Percentiles rank a stretch among this genome's conserved stretches.
Conservation (phyloP, 2,329 filamentous ascomycete species). For the Colletotrichum graminicola region DNA sequence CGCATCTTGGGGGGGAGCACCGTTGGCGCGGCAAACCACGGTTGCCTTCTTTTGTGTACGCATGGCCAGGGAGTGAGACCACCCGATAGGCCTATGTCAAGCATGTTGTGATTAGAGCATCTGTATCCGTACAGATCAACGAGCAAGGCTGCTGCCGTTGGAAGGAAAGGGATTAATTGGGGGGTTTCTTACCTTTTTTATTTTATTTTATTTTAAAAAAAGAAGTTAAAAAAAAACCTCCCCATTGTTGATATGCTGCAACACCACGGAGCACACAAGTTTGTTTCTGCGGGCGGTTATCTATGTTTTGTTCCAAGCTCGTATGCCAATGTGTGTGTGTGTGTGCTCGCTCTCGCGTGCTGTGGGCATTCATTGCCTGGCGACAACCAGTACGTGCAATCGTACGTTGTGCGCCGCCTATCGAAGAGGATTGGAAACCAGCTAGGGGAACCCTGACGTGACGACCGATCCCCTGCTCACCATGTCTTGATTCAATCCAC, state of each 20-base stretch:
- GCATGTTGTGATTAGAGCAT: conserved; percentile 17
- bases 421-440: conserved; percentile 15
- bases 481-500: conserved; percentile 29
- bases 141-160: conserved; percentile 18
- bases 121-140: conserved; percentile 21
- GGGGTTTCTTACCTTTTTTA: too few relatives aligned
- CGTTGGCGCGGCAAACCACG: conserved; percentile 16
- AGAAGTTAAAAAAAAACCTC: too few relatives aligned
- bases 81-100: conserved; percentile 22
- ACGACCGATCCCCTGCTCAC: conserved; percentile 11
- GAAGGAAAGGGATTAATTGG: neutral
- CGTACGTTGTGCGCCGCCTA: conserved; percentile 9
- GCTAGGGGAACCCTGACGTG: conserved; percentile 7
- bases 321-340: conserved; percentile 23
- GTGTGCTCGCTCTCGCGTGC: neutral
- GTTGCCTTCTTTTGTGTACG: conserved; percentile 20
- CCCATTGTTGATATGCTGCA: conserved; percentile 17
- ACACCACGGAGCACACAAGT: conserved; percentile 1
- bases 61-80: conserved; percentile 31
- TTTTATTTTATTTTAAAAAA: too few relatives aligned
- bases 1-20: conserved; percentile 1
- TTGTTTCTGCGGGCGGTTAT: conserved; percentile 13
- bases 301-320: conserved; percentile 23
- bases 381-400: neutral
- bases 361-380: neutral